Conservation (phyloP, 768 basidiomycete genomes). For the Naganishia friedmannii region DNA sequence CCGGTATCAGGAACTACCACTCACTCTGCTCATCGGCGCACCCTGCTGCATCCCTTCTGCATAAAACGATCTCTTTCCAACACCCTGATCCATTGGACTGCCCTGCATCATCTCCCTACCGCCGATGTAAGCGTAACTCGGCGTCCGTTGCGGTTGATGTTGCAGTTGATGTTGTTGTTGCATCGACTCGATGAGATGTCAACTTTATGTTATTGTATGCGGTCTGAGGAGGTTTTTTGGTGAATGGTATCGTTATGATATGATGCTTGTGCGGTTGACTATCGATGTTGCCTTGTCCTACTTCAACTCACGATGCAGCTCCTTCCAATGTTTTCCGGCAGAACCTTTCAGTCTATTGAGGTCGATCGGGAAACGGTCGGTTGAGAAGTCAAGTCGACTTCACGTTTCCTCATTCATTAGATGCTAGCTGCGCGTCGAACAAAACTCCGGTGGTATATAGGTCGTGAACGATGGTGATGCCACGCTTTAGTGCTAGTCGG, state of each 20-base stretch:
- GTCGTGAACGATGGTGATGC: not conserved
- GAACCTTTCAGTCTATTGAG: not conserved
- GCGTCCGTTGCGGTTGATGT: not conserved
- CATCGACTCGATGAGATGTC: not conserved
- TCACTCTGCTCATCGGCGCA: constrained; percentile 19
- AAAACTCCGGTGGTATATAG: not conserved
- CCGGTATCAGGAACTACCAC: not conserved
- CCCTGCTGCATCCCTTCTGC: constrained; percentile 1
- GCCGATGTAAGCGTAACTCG: not conserved
- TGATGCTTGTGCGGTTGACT: not conserved
- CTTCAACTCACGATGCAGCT: not conserved
- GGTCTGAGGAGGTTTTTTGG: not conserved
- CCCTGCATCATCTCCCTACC: constrained; percentile 19
- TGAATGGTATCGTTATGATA: not conserved
- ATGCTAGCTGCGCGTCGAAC: not conserved
- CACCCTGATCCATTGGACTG: not conserved
- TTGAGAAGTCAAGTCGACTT: not conserved
- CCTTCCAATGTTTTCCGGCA: not conserved
- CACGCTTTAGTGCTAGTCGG: not conserved
- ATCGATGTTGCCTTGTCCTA: not conserved
- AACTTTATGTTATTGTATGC: not conserved
- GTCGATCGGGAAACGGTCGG: not conserved
- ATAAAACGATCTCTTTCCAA: not conserved
- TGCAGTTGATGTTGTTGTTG: constrained; percentile 5
- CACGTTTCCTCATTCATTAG: not conserved